Percentiles rank a stretch among this genome's conserved stretches.
These are phyloP conservation scores for Tricholoma hemisulphureum DNA, from an alignment of 768 basidiomycete species.

Conservation along the genomic window DNA sequence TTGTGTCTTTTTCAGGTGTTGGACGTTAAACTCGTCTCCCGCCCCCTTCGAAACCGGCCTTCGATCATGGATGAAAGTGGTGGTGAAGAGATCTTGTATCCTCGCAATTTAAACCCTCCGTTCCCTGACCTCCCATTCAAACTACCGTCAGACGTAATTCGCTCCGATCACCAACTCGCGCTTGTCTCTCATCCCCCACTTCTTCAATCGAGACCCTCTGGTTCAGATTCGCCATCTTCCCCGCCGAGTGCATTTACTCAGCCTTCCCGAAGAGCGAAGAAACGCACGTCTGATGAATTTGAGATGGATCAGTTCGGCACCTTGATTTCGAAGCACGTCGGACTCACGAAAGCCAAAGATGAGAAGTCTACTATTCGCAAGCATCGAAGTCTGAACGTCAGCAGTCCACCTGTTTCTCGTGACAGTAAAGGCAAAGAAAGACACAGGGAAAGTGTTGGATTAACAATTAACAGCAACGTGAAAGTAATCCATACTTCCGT, in stretches of 20 bases:
- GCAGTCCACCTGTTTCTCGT: constrained; percentile 37
- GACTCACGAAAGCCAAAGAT: constrained; percentile 43
- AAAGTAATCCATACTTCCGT: constrained; percentile 30
- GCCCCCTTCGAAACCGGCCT: constrained; percentile 54
- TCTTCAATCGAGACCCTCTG: constrained; percentile 32
- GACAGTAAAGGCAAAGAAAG: constrained; percentile 54
- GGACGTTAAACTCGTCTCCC: constrained; percentile 44
- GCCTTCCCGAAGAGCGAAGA: constrained; percentile 58
- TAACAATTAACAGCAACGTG: constrained; percentile 39
- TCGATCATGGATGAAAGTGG: constrained; percentile 84
- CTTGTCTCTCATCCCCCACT: constrained; percentile 17
- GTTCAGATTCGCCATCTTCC: constrained; percentile 35
- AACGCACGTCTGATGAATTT: constrained; percentile 80
- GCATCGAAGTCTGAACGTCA: constrained; percentile 70
- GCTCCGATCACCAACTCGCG: constrained; percentile 21
- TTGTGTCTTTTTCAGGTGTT: constrained; percentile 31
- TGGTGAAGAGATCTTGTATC: constrained; percentile 87
- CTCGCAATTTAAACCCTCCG: constrained; percentile 49
- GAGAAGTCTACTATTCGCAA: constrained; percentile 55
- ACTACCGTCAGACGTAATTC: constrained; percentile 25
- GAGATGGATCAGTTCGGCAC: constrained; percentile 71
- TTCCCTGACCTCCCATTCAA: constrained; percentile 30
- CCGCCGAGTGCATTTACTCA: constrained; percentile 67
- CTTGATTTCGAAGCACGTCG: constrained; percentile 51
- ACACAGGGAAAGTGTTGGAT: constrained; percentile 51